Evolutionary conservation across 176 grass and related monocot species (phyloP).

Genomic region (Triticum turgidum): DNA sequence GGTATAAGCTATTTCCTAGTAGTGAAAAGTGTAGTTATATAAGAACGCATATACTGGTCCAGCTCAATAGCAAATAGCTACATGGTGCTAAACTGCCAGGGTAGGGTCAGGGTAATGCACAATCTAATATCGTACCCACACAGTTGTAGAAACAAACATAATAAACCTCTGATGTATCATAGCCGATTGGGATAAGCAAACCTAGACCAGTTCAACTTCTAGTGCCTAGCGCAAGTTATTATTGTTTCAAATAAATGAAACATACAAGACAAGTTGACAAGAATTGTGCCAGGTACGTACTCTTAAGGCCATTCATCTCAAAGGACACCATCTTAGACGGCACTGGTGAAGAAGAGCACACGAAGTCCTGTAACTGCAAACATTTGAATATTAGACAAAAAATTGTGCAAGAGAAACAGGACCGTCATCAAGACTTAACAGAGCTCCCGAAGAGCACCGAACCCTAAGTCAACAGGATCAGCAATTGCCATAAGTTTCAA

Average conservation of each 20-base stretch:
- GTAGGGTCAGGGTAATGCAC: background rate
- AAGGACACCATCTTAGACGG: conserved; percentile 57
- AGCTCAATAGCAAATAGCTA: background rate
- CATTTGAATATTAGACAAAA: background rate
- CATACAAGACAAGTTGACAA: background rate
- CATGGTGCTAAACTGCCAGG: background rate
- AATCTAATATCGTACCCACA: background rate
- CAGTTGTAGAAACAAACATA: background rate
- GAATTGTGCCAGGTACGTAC: background rate
- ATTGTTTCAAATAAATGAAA: background rate
- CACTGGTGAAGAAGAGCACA: background rate
- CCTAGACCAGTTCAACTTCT: background rate
- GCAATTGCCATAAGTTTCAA: too few species aligned
- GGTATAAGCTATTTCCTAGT: too few species aligned
- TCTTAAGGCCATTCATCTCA: too few species aligned
- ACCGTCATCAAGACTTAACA: too few species aligned
- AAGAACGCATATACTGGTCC: background rate
- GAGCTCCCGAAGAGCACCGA: too few species aligned
- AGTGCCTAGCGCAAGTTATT: background rate
- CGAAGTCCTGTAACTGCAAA: conserved; percentile 14
- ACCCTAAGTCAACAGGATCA: too few species aligned
- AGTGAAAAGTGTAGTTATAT: too few species aligned
- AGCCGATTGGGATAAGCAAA: background rate
- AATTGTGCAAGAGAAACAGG: background rate
- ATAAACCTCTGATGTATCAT: background rate